Evolutionary conservation across 1,284 basidiomycete genomes (phyloP), one percentile per base, ranked within the genome.

Genomic region (Phaffia rhodozyma): DNA sequence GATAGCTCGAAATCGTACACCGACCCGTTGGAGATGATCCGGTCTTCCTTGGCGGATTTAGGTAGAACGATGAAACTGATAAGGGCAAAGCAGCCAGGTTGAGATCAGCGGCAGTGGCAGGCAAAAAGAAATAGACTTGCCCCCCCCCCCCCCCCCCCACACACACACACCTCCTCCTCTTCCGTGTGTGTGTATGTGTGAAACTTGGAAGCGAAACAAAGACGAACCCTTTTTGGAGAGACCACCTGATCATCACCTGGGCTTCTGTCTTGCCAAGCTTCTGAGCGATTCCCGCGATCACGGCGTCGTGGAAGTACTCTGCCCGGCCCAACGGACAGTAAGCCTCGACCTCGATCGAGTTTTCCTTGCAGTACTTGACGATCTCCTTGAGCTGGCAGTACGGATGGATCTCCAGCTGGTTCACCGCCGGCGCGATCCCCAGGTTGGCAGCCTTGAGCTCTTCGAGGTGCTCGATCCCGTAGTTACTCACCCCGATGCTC

Each of bases 371-470:
- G 73, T 87, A 92, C 23, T 81, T 78, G 30, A 89, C 87, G 63
- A 92, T 89, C 11, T 84, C 81, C 53, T 78, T 78, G 67, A 90
- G 88, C 71, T 91, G 89, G 75, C 87, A 91, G 69, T 86, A 84
- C 0, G 90, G 89, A 71, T 91, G 88, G 7, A 83, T 86, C 78
- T 92, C 86, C 62, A 93, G 84, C 72, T 94, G 90, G 74, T 93
- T 91, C 55, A 92, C 84, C 1, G 84, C 78, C 1, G 90, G 90
- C 72, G 80, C 74, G 7, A 51, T 34, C n/a, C 34, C 52, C 1
- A 60, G 38, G 67, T 82, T 79, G 0, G 83, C 83, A 0, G 74
- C 74, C 59, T 78, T 79, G 47, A 94, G 84, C 71, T 89, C 85
- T 71, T 89, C 81, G 4, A 94, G 79, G 71, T 93, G 91, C 57